Evolutionary conservation across 2,329 filamentous ascomycete genomes (phyloP).

Genomic region (Drechslera avenae): DNA sequence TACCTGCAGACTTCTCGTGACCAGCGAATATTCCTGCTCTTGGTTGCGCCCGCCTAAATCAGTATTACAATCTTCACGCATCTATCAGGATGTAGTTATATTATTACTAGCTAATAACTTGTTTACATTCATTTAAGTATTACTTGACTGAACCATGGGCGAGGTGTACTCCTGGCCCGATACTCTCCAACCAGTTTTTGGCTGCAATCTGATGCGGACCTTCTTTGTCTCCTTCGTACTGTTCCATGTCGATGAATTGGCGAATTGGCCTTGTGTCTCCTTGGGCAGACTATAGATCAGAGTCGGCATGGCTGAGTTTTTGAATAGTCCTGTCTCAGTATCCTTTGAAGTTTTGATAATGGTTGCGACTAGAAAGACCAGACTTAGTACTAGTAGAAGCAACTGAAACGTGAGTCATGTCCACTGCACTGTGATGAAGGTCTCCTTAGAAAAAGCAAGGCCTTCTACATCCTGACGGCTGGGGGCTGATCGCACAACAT

Average conservation of each 20-base stretch:
- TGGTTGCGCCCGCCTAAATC: too few relatives aligned
- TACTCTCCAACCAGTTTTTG: constrained; percentile 24
- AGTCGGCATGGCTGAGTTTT: constrained; percentile 39
- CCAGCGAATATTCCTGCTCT: too few relatives aligned
- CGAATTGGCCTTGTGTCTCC: constrained; percentile 21
- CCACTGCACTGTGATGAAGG: constrained; percentile 25
- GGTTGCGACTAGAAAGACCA: constrained; percentile 33
- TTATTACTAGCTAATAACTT: too few relatives aligned
- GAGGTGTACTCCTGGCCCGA: too few relatives aligned
- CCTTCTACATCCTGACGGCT: constrained; percentile 1
- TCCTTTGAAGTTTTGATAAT: constrained; percentile 28
- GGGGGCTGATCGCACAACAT: constrained; percentile 19
- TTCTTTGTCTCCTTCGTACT: constrained; percentile 7
- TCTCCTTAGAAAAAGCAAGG: too few relatives aligned
- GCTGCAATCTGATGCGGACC: constrained; percentile 17
- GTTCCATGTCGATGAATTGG: constrained; percentile 2
- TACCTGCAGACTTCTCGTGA: too few relatives aligned
- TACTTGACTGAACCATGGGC: too few relatives aligned
- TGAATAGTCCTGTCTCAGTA: constrained; percentile 28
- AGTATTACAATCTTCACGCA: too few relatives aligned
- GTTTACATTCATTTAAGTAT: too few relatives aligned
- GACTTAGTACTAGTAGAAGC: constrained; percentile 20
- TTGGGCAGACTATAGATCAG: constrained; percentile 34
- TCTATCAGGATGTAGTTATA: too few relatives aligned
- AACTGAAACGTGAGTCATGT: constrained; percentile 36